phyloP scores from a whole-genome alignment of 2,329 filamentous ascomycete species.

The Orbilia quercus region DNA sequence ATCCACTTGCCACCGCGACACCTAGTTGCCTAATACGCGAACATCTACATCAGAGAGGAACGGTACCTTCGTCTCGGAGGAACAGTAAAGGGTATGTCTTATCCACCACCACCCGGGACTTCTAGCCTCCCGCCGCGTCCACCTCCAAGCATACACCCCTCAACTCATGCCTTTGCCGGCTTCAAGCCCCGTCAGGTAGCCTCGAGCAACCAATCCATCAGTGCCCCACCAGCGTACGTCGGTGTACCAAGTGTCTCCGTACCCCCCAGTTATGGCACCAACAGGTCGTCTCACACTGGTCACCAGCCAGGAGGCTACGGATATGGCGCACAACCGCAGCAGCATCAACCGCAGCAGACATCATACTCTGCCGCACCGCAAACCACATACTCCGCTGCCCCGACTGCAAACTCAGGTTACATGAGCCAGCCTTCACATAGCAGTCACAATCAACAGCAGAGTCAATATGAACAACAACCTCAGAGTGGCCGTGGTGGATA shows the following conservation, averaged over 20 bases:
- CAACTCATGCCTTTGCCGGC: slow-evolving; percentile 68
- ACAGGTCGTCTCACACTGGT: slow-evolving; percentile 19
- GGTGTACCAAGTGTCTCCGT: slow-evolving; percentile 60
- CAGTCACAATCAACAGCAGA: slow-evolving; percentile 41
- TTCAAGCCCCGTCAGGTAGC: slow-evolving; percentile 73
- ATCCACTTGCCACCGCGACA: slow-evolving; percentile 7
- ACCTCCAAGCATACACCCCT: slow-evolving; percentile 80
- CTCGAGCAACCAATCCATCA: slow-evolving; percentile 60
- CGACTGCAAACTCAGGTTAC: slow-evolving; percentile 56
- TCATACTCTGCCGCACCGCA: slow-evolving; percentile 61
- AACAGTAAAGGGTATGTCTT: slow-evolving; percentile 71
- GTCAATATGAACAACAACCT: slow-evolving; percentile 58
- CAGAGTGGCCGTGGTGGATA: slow-evolving; percentile 65
- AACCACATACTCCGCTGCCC: slow-evolving; percentile 61
- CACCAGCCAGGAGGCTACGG: slow-evolving; percentile 21
- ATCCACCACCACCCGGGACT: slow-evolving; percentile 85
- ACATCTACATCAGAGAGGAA: not conserved
- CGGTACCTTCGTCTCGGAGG: slow-evolving; percentile 17
- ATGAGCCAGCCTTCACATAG: slow-evolving; percentile 56
- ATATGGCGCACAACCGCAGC: slow-evolving; percentile 38
- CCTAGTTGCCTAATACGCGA: not conserved
- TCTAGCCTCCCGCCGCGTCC: slow-evolving; percentile 66
- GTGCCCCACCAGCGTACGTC: slow-evolving; percentile 61
- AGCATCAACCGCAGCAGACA: slow-evolving; percentile 48
- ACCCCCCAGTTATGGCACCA: slow-evolving; percentile 57